Percentiles rank a stretch among this genome's conserved stretches.
Evolutionary conservation across 139 green algal genomes (phyloP).

Genomic region (Chloropicon primus): DNA sequence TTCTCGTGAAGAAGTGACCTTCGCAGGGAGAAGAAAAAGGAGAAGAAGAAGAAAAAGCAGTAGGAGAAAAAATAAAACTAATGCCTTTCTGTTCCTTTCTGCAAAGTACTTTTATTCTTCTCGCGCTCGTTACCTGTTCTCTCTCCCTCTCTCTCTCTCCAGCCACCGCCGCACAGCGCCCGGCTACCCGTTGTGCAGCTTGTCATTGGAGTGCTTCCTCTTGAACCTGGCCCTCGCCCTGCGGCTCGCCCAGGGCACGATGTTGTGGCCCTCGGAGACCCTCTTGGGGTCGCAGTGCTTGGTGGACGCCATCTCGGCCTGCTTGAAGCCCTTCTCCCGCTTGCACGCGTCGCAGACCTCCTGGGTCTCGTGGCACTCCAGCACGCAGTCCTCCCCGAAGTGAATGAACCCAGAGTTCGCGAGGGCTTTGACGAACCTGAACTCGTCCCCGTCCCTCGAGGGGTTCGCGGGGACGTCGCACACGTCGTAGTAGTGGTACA

Average conservation of each 20-base stretch:
- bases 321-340: neutral
- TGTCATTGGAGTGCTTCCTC: neutral
- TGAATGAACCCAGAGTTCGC: slow-evolving; percentile 2
- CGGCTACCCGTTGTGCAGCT: neutral
- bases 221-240: neutral
- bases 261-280: neutral
- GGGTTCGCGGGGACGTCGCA: slow-evolving; percentile 12
- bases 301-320: neutral
- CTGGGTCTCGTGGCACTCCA: slow-evolving; percentile 5
- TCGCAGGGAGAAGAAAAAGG: too few species aligned
- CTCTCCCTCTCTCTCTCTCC: neutral
- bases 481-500: slow-evolving; percentile 25
- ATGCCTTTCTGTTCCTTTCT: too few species aligned
- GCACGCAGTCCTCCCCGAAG: slow-evolving; percentile 8
- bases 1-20: slow-evolving; percentile 37
- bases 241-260: neutral
- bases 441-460: slow-evolving; percentile 12
- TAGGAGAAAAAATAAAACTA: too few species aligned
- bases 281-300: neutral
- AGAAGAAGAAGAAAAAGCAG: too few species aligned
- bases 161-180: too few species aligned
- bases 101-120: too few species aligned
- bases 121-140: too few species aligned
- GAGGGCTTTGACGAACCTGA: slow-evolving; percentile 9
- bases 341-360: slow-evolving; percentile 3